Percentiles rank a stretch among this genome's conserved stretches.
These are phyloP conservation scores for Talaromyces proteolyticus DNA, from an alignment of 495 filamentous ascomycete species.

Conservation along the genomic window DNA sequence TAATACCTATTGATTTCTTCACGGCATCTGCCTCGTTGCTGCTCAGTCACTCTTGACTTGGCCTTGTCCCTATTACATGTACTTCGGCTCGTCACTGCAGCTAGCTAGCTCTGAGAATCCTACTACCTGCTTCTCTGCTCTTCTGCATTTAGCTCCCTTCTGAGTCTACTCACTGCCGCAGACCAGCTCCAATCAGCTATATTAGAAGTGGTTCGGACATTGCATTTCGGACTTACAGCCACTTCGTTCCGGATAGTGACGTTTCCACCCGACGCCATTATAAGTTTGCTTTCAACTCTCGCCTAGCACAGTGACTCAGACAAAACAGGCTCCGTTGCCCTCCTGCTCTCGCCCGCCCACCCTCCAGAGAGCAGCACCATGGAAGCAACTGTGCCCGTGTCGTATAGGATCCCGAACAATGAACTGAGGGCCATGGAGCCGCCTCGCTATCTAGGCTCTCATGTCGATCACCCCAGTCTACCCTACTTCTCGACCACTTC, in stretches of 20 bases:
- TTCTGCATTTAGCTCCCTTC: constrained; percentile 11
- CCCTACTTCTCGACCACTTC: constrained; percentile 32
- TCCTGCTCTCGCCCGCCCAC: not conserved
- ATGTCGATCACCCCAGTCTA: constrained; percentile 23
- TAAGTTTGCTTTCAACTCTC: no score
- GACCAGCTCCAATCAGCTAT: no score
- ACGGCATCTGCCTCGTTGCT: no score
- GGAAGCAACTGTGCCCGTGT: constrained; percentile 39
- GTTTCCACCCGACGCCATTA: no score
- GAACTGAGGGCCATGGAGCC: constrained; percentile 27
- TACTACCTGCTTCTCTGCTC: constrained; percentile 14
- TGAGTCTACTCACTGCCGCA: constrained; percentile 11
- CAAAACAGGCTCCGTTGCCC: no score
- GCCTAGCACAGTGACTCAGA: no score
- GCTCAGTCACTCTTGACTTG: no score
- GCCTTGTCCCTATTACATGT: no score
- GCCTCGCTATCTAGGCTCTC: constrained; percentile 32
- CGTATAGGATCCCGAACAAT: constrained; percentile 37
- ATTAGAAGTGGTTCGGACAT: no score
- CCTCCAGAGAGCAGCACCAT: constrained; percentile 14
- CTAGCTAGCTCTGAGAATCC: not conserved
- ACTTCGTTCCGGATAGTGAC: no score
- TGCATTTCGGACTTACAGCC: no score
- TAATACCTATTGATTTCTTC: no score
- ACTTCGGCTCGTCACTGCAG: not conserved